phyloP scores from a whole-genome alignment of 2,329 filamentous ascomycete genomes.

The Fusarium acutatum region DNA sequence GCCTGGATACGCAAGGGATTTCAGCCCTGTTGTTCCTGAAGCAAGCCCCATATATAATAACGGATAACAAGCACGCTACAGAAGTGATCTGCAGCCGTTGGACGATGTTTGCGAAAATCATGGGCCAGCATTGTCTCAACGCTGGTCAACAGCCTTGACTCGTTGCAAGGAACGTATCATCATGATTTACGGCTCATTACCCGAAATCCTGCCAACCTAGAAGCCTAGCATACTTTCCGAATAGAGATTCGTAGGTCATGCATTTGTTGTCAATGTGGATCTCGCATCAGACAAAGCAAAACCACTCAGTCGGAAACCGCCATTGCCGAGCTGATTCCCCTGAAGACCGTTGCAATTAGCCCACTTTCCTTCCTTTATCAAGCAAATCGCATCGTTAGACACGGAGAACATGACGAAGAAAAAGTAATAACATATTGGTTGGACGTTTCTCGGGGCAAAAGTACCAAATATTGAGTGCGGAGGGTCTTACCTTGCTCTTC shows the following conservation, averaged over 20 bases:
- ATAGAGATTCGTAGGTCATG: not conserved
- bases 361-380: not conserved
- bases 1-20: not conserved
- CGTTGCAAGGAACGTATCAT: not conserved
- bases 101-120: not conserved
- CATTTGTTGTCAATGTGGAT: not conserved
- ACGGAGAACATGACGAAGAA: not conserved
- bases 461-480: not conserved
- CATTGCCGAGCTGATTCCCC: not conserved
- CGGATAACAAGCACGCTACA: not conserved
- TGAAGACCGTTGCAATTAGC: not conserved
- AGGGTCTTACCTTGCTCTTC: not conserved
- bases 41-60: not conserved
- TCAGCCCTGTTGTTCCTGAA: not conserved
- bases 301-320: not conserved
- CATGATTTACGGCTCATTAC: too few relatives aligned
- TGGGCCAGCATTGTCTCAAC: not conserved
- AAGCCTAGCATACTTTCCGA: not conserved
- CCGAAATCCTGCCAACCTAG: not conserved
- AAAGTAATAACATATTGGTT: not conserved
- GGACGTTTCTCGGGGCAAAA: not conserved
- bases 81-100: constrained; percentile 1
- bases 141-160: not conserved
- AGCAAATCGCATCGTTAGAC: not conserved
- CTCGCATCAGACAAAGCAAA: not conserved